phyloP scores from a whole-genome alignment of 2,329 filamentous ascomycete genomes.

The Aciculosporium take region DNA sequence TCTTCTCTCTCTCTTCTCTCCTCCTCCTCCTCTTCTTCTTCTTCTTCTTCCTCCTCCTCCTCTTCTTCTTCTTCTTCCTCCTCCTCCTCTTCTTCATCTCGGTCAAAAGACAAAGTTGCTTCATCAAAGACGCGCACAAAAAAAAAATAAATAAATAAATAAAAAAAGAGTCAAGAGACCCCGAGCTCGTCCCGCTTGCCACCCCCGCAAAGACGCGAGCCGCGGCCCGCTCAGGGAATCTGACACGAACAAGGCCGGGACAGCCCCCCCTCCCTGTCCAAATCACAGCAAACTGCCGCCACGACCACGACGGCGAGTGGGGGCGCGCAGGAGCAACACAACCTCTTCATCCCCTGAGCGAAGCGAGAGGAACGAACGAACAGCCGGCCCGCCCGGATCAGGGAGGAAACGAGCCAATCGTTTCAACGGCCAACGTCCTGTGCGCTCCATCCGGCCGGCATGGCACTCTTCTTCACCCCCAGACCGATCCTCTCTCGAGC shows the following conservation, averaged over 20 bases:
- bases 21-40: too few relatives aligned
- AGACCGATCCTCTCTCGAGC: not conserved
- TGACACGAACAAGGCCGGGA: too few relatives aligned
- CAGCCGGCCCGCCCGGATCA: too few relatives aligned
- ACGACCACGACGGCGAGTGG: not conserved
- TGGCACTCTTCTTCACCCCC: not conserved
- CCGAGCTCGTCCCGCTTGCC: not conserved
- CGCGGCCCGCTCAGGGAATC: not conserved
- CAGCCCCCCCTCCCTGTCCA: too few relatives aligned
- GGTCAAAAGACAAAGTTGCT: not conserved
- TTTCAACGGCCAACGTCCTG: too few relatives aligned
- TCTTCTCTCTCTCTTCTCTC: too few relatives aligned
- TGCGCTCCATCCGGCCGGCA: too few relatives aligned
- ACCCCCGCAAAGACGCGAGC: not conserved
- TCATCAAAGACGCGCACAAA: not conserved
- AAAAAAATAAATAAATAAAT: too few relatives aligned
- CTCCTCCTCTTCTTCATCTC: not conserved
- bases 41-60: too few relatives aligned
- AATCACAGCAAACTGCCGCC: not conserved
- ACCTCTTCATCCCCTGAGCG: constrained; percentile 1
- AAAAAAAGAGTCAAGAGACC: too few relatives aligned
- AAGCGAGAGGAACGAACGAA: not conserved
- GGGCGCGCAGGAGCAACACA: not conserved
- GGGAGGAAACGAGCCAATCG: not conserved
- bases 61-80: too few relatives aligned